phyloP scores from a whole-genome alignment of 495 filamentous ascomycete species.

The Pyronema omphalodes region DNA sequence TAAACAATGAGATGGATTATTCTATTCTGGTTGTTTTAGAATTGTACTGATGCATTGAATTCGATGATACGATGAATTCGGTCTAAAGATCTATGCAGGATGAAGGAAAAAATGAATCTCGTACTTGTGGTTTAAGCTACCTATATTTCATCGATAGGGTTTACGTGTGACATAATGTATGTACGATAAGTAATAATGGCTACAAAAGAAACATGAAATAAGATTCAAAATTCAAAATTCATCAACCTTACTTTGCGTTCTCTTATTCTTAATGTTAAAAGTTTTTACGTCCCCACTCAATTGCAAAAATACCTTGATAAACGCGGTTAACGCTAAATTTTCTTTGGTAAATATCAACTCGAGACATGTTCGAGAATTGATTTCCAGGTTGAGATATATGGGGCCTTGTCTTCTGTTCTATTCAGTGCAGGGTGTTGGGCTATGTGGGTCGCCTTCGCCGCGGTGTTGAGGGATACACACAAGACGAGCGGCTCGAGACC shows the following conservation, averaged over 20 bases:
- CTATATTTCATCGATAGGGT: no score
- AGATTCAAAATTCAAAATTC: conserved; percentile 20
- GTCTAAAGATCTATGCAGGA: no score
- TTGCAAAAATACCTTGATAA: conserved; percentile 11
- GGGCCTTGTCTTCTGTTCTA: conserved; percentile 41
- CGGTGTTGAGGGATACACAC: no score
- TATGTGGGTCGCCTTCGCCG: conserved; percentile 34
- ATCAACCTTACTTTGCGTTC: conserved; percentile 28
- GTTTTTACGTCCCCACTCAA: conserved; percentile 15
- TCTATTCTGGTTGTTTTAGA: no score
- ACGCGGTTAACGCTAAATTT: conserved; percentile 13
- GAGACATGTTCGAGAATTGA: conserved; percentile 34
- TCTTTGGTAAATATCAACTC: conserved; percentile 35
- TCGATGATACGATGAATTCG: no score
- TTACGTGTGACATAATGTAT: no score
- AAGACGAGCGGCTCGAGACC: no score
- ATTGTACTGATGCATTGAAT: no score
- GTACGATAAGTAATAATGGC: not conserved
- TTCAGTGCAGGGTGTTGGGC: conserved; percentile 38
- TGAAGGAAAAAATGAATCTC: not conserved
- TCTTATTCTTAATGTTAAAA: conserved; percentile 33
- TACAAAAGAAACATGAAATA: not conserved
- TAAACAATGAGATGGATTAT: no score
- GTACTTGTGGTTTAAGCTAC: no score
- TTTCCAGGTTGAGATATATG: conserved; percentile 36